Evolutionary conservation across 2,329 filamentous ascomycete genomes (phyloP), one percentile per base, ranked within the genome.

Genomic region (Fusarium pseudonygamai): DNA sequence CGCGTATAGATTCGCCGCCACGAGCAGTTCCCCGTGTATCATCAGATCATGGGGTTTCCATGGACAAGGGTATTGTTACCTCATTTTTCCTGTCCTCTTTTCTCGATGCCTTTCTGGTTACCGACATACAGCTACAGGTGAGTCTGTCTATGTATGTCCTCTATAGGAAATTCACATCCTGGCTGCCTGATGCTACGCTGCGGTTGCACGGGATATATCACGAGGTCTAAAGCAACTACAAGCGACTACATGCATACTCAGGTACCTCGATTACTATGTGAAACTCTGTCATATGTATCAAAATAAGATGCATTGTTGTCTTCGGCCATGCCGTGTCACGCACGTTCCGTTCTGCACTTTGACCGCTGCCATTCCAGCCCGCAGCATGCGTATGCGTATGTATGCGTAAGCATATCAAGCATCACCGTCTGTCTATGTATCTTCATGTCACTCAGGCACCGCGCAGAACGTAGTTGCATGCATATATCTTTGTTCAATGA

Each of bases 1-100:
- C 40, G 6, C 37, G 46, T 43, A 26, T 32, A 24, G 13, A 37
- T 37, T 58, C 39, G 28, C 46, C 46, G 16, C 32, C 26, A 16
- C 14, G 20, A 22, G 9, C 26, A 39, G 16, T 45, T 24, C 30
- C 28, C 15, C 10, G 24, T 28, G 13, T 43, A 36, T 28, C 52
- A 69, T 67, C 65, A 60, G 71, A 74, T 74, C 71, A 74, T 60
- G 43, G 43, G 43, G 50, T 61, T 58, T n/a, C 22, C 28, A 30
- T 22, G 24, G 49, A 13, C n/a, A 46, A 49, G 24, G 45, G 45
- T 55, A 36, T 60, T 56, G 24, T 57, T 62, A 39, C 43, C 46
- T 36, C 46, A 36, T 40, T 42, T 42, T 45, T 46, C 46, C n/a
- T 53, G 32, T 46, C 42, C 58, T 64, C 30, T 50, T 57, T 30